These are phyloP conservation scores for Paraleonurus japonicus DNA, from an alignment of 257 asterid genomes.

Conservation along the genomic window DNA sequence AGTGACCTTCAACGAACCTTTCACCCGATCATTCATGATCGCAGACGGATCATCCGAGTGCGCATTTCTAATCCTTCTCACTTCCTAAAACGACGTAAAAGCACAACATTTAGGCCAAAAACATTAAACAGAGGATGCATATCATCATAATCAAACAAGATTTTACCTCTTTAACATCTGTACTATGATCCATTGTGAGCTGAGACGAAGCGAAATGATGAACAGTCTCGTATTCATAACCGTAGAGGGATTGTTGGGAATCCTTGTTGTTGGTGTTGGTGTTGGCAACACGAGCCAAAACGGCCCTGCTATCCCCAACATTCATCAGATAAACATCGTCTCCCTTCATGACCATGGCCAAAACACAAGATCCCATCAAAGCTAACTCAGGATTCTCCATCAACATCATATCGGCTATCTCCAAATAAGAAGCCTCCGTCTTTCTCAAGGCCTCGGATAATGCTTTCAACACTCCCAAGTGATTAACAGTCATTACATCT, in stretches of 20 bases:
- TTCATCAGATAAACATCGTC: slow-evolving; percentile 89
- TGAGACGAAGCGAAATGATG: slow-evolving; percentile 56
- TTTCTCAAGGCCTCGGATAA: slow-evolving; percentile 77
- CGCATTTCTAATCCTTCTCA: slow-evolving; percentile 61
- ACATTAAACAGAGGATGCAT: slow-evolving; percentile 21
- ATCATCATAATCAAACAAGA: neutral
- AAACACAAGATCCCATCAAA: slow-evolving; percentile 96
- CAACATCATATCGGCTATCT: slow-evolving; percentile 76
- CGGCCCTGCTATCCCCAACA: slow-evolving; percentile 92
- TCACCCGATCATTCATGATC: slow-evolving; percentile 69
- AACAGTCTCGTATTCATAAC: slow-evolving; percentile 57
- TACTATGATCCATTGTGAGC: slow-evolving; percentile 88
- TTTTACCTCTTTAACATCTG: slow-evolving; percentile 70
- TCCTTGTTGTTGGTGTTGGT: no score
- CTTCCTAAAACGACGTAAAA: slow-evolving; percentile 53
- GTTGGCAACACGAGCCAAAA: no score
- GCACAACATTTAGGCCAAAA: slow-evolving; percentile 9
- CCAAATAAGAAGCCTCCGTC: slow-evolving; percentile 76
- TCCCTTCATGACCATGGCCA: slow-evolving; percentile 91
- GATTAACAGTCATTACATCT: slow-evolving; percentile 32
- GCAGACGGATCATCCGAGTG: slow-evolving; percentile 79
- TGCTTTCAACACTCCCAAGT: slow-evolving; percentile 72
- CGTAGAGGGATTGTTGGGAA: slow-evolving; percentile 44
- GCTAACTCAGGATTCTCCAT: slow-evolving; percentile 89
- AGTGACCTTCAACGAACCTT: slow-evolving; percentile 88